A percentile compares a stretch with the other conserved stretches of the same genome.
Evolutionary conservation across 345 rosid genomes (phyloP).

Genomic region (Eucalyptus pauciflora): DNA sequence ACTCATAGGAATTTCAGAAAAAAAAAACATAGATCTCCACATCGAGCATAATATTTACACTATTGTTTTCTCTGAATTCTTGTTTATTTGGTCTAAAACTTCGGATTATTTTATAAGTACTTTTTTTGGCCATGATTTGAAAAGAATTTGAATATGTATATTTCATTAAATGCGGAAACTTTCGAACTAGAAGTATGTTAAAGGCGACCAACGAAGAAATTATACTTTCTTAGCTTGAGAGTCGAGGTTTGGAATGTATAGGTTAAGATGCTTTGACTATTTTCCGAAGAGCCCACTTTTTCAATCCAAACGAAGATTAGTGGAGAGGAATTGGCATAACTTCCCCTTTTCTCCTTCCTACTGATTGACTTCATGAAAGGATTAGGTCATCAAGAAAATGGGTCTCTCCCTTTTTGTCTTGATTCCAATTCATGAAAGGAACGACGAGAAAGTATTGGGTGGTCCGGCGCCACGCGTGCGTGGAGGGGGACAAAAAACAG

Average conservation of each 20-base stretch:
- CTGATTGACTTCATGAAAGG: neutral
- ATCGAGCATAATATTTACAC: neutral
- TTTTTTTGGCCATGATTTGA: neutral
- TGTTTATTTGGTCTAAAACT: neutral
- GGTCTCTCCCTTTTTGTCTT: neutral
- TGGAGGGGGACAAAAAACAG: too few relatives aligned
- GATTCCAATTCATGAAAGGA: neutral
- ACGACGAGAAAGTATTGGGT: too few relatives aligned
- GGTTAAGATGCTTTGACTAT: neutral
- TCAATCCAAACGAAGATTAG: neutral
- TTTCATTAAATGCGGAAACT: neutral
- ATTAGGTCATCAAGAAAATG: neutral
- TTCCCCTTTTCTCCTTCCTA: neutral
- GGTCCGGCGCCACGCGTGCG: too few relatives aligned
- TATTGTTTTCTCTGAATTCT: neutral
- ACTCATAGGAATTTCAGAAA: neutral
- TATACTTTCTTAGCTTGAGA: neutral
- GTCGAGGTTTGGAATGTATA: neutral
- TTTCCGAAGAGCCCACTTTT: neutral
- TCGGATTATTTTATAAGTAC: neutral
- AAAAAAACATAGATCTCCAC: neutral
- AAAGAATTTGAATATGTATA: neutral
- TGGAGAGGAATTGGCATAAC: neutral
- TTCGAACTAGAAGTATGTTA: neutral
- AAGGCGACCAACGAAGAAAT: neutral